These are phyloP conservation scores for Pisolithus thermaeus DNA, from an alignment of 1,284 basidiomycete genomes.

Conservation along the genomic window DNA sequence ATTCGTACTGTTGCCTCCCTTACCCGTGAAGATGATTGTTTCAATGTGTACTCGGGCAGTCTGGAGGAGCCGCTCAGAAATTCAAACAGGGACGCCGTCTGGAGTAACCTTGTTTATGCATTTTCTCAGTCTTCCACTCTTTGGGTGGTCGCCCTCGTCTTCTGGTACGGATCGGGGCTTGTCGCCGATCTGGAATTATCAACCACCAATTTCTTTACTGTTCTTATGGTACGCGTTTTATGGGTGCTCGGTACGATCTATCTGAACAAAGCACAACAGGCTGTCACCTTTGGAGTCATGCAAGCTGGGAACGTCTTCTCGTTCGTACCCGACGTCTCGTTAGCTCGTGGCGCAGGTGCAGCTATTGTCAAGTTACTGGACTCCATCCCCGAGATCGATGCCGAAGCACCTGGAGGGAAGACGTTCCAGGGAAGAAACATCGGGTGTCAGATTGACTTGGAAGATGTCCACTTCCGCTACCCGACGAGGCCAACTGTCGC, in stretches of 20 bases:
- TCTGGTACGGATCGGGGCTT: slow-evolving; percentile 78
- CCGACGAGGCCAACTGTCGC: slow-evolving; percentile 86
- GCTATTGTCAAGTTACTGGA: slow-evolving; percentile 80
- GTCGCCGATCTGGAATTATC: slow-evolving; percentile 56
- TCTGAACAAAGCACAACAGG: slow-evolving; percentile 33
- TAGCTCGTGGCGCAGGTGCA: slow-evolving; percentile 75
- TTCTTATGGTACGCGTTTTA: slow-evolving; percentile 60
- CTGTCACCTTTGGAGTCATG: slow-evolving; percentile 67
- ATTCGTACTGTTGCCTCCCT: slow-evolving; percentile 92
- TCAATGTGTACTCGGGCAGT: slow-evolving; percentile 65
- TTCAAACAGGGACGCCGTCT: slow-evolving; percentile 64
- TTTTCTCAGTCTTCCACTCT: slow-evolving; percentile 77
- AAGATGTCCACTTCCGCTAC: slow-evolving; percentile 92
- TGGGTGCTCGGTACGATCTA: slow-evolving; percentile 14
- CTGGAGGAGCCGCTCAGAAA: slow-evolving; percentile 66
- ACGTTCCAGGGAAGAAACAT: slow-evolving; percentile 42
- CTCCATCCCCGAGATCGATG: slow-evolving; percentile 75
- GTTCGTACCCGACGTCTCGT: slow-evolving; percentile 91
- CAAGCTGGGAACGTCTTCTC: slow-evolving; percentile 86
- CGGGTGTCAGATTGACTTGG: slow-evolving; percentile 69
- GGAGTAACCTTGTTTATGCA: slow-evolving; percentile 73
- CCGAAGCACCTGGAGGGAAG: slow-evolving; percentile 71
- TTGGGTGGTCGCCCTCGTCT: slow-evolving; percentile 82
- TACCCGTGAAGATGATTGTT: slow-evolving; percentile 80
- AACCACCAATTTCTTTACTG: slow-evolving; percentile 76